phyloP scores from a whole-genome alignment of 140 eudicot genomes.

The Cichorium intybus region DNA sequence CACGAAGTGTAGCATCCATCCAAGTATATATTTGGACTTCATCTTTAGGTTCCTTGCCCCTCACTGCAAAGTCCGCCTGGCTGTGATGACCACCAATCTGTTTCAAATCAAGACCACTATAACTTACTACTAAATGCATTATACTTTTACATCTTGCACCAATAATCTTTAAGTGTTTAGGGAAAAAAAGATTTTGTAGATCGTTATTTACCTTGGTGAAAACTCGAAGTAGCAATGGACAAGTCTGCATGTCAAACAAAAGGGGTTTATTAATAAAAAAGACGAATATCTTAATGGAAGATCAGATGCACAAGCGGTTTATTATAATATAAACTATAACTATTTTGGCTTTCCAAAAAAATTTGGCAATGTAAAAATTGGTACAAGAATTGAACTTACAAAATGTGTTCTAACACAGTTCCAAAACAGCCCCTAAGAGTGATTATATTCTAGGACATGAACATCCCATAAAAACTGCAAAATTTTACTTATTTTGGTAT shows the following conservation, averaged over 20 bases:
- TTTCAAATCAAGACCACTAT: slow-evolving; percentile 18
- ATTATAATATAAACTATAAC: neutral
- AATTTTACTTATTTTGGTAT: neutral
- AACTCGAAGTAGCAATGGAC: slow-evolving; percentile 92
- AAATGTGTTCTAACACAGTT: too few relatives aligned
- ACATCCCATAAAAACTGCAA: neutral
- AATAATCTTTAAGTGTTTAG: neutral
- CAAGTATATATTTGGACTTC: slow-evolving; percentile 98
- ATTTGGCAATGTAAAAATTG: too few relatives aligned
- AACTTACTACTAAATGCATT: too few relatives aligned
- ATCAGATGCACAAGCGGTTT: neutral
- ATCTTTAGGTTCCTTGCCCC: slow-evolving; percentile 98
- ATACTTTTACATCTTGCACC: too few relatives aligned
- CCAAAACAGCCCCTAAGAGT: too few relatives aligned
- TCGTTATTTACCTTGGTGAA: slow-evolving; percentile 81
- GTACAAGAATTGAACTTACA: too few relatives aligned
- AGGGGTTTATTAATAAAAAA: slow-evolving; percentile 11
- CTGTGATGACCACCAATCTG: slow-evolving; percentile 88
- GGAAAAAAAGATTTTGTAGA: neutral
- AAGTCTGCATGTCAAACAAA: slow-evolving; percentile 57
- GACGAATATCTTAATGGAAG: too few relatives aligned
- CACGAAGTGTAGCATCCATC: slow-evolving; percentile 98
- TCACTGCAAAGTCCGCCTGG: slow-evolving; percentile 70
- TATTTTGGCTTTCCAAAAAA: neutral
- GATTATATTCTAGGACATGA: too few relatives aligned